Base-by-base conservation (phyloP, 192 early-diverging fungal genomes). In the Lunasporangiospora selenospora region DNA sequence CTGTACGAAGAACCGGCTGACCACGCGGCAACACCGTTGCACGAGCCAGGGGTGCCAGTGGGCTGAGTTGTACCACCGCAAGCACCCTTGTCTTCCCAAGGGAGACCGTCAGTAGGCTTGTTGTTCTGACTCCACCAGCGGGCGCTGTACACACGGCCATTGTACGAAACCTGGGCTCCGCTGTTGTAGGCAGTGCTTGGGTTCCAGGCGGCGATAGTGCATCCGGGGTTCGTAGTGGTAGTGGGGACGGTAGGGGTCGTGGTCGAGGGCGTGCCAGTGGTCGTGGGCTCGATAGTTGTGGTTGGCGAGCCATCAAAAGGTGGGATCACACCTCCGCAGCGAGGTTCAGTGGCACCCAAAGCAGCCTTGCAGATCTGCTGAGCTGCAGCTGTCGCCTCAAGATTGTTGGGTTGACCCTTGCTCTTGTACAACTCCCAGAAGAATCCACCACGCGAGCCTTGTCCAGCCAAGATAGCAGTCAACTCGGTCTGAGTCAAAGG, bases 131-230 rank as follows among this genome's bases (percentile, higher is more conserved):
- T 39, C 60, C 66, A 78, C 77, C 79, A 83, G 46, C 75, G 69
- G 36, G 79, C 65, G 24, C 47, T 58, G 75, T 78, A 83, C 29
- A 76, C 75, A 12, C 67, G 77, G 36, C 81, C 79, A 51, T 80
- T 69, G 56, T 78, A 77, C 10, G 77, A 77, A n/a, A 83, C 82
- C 4, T 55, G 48, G 31, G 62, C 47, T 2, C 75, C 79, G 29
- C 58, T 55, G 33, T 19, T 50, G 62, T 84, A 84, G 24, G 36
- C 51, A 7, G 41, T 36, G 38, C 61, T 51, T 27, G 75, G 41
- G 43, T 46, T 19, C 54, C 53, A 84, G 42, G 75, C 66, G 38
- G 77, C 45, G 26, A 52, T 75, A 31, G 65, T 56, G 70, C 82
- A 84, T 18, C 43, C 44, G 29, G 62, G 59, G 39, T 50, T 56